Base-by-base conservation (phyloP, 352 stramenopile species). In the Globisporangium echinulatum region DNA sequence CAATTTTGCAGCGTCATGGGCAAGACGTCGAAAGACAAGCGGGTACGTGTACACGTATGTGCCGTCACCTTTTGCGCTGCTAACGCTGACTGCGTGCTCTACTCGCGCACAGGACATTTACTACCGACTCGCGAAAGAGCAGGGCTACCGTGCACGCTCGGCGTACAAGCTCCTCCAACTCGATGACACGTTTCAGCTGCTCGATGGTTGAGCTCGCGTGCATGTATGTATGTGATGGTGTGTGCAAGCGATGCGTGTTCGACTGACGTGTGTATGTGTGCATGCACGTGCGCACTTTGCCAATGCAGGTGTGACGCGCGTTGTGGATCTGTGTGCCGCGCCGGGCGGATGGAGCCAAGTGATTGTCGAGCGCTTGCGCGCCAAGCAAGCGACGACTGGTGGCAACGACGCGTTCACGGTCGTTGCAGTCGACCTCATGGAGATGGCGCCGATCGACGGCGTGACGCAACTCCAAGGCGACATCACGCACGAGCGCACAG, bases 141-240 rank as follows among this genome's bases (percentile, higher is more conserved):
- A 95, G 46, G 97, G 97, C 36, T 99, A 98, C 73, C 82, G 98
- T 62, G 97, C 98, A 40, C 86, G 97, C 46, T 98, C 92, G 42
- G 97, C 97, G 5, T 99, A 98, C 79, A 99, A 99, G 66, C 73
- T 99, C 17, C 67, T 99, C 10, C 97, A 99, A 67, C 76, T 99
- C 11, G 97, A 99, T 72, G 96, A 98, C 60, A 96, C 98, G 53
- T 99, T 99, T 72, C 74, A 96, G 50, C 71, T 99, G 0, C 94
- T 99, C 44, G 56, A 82, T 19, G 71, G 77, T 73, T 25, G 25
- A 1, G 25, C 25, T 25, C 47, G 15, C 47, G 25, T 51, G 40
- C 33, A 54, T 53, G 25, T 2, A 25, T 25, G 25, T 2, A 9
- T 59, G 11, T 13, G 13, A 10, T 39, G 7, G 7, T 25, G 8